phyloP scores from a whole-genome alignment of 1,284 basidiomycete species.

The Fomitopsis betulina region DNA sequence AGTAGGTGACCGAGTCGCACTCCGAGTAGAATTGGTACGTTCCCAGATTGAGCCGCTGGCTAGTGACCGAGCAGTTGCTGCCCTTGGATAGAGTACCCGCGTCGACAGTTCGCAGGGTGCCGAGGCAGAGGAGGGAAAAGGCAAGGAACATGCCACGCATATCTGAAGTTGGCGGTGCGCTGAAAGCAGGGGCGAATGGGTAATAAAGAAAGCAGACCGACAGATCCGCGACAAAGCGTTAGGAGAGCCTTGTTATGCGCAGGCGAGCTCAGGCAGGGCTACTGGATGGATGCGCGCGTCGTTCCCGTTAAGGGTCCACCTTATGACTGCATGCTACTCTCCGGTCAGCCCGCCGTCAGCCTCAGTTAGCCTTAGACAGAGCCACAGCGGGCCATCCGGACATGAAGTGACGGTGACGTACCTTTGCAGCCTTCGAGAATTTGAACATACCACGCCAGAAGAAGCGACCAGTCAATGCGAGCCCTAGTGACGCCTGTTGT shows the following conservation, averaged over 20 bases:
- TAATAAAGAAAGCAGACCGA: not conserved
- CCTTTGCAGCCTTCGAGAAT: too few relatives aligned
- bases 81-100: conserved; percentile 43
- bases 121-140: conserved; percentile 32
- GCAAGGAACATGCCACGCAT: conserved; percentile 33
- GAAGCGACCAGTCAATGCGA: too few relatives aligned
- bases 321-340: not conserved
- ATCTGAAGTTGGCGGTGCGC: conserved; percentile 6
- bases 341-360: not conserved
- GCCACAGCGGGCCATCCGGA: not conserved
- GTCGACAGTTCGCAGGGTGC: conserved; percentile 24
- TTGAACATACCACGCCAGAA: too few relatives aligned
- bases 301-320: not conserved
- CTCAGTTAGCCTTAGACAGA: not conserved
- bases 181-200: not conserved
- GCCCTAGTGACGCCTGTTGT: too few relatives aligned
- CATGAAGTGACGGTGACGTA: not conserved
- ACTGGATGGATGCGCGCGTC: not conserved
- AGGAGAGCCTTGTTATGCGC: not conserved
- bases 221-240: not conserved
- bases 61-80: conserved; percentile 43
- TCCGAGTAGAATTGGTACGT: conserved; percentile 77
- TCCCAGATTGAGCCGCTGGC: conserved; percentile 67
- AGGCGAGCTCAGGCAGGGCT: not conserved
- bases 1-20: conserved; percentile 70